Evolutionary conservation across 495 filamentous ascomycete species (phyloP).

Genomic region (Thozetella sp.): DNA sequence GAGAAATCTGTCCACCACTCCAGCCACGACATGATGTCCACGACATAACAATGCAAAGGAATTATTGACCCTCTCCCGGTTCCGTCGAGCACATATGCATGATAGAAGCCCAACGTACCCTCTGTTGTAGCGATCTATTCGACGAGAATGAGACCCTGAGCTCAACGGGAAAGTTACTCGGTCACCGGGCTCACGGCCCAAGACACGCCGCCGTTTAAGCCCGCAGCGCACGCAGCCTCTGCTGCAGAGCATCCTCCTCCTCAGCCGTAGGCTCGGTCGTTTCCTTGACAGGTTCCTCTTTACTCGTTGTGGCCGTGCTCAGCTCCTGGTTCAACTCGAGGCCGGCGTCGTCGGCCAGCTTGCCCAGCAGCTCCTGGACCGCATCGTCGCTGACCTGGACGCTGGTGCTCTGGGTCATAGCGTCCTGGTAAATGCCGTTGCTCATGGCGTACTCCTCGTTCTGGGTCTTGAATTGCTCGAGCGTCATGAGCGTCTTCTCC

Average conservation of each 20-base stretch:
- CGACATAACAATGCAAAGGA: too few relatives aligned
- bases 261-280: constrained; percentile 58
- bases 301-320: constrained; percentile 58
- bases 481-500: constrained; percentile 61
- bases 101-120: too few relatives aligned
- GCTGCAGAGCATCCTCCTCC: constrained; percentile 65
- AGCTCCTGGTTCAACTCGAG: constrained; percentile 74
- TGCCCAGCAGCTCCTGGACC: constrained; percentile 76
- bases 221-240: constrained; percentile 55
- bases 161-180: background rate
- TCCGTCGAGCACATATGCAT: too few relatives aligned
- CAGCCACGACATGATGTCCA: too few relatives aligned
- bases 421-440: constrained; percentile 83
- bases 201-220: constrained; percentile 24
- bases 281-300: constrained; percentile 46
- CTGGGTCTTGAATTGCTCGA: constrained; percentile 81
- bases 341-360: constrained; percentile 83
- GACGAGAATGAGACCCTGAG: too few relatives aligned
- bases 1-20: too few relatives aligned
- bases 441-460: constrained; percentile 85
- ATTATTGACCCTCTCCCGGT: too few relatives aligned
- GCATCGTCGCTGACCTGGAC: constrained; percentile 80
- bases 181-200: background rate
- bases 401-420: constrained; percentile 72
- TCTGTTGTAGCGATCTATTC: too few relatives aligned